Base-by-base conservation (phyloP, 345 rosid species). In the Iberis pinnata region DNA sequence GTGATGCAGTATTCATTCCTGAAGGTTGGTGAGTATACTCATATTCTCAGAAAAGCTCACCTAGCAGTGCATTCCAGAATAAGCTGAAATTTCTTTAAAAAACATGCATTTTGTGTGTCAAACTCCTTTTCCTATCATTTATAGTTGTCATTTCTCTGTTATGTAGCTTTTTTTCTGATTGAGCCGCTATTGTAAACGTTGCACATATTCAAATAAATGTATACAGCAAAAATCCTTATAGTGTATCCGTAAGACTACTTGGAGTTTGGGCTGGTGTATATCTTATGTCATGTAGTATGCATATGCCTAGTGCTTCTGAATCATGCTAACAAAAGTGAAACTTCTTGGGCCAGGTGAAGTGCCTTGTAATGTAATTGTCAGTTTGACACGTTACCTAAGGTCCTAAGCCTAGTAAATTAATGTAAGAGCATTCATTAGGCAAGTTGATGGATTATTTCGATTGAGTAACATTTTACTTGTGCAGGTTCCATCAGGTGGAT, bases 1-100 rank as follows among this genome's bases (percentile, higher is more conserved):
- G 95, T 31, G 97, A 88, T 77, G 97, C 83, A 65, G 83, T 92
- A 69, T 92, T 88, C 81, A 85, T 92, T 67, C 98, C 97, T 26
- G 98, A 83, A 85, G 98, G 97, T 76, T 88, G 97, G 94, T 85
- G 79, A 78, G 88, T 73, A 69, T 53, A 58, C 49, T 52, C 65
- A 39, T 43, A 35, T 31, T 49, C 39, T 51, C 56, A 27, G 15
- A 37, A 44, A 15, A 53, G 27, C 8, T 19, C 37, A 44, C 20
- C 16, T 36, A 43, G 42, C 38, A 42, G 25, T 22, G 57, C 46
- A 7, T 9, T 39, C 36, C 36, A 61, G 36, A 14, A 13, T 17
- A 15, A 18, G 24, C 48, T 43, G 24, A 36, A 13, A 32, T 16
- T 16, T 32, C 52, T 63, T 20, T 8, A 38, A 8, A 29, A 14